phyloP scores from a whole-genome alignment of 164 flowering plant species.

The Aristolochia californica region DNA sequence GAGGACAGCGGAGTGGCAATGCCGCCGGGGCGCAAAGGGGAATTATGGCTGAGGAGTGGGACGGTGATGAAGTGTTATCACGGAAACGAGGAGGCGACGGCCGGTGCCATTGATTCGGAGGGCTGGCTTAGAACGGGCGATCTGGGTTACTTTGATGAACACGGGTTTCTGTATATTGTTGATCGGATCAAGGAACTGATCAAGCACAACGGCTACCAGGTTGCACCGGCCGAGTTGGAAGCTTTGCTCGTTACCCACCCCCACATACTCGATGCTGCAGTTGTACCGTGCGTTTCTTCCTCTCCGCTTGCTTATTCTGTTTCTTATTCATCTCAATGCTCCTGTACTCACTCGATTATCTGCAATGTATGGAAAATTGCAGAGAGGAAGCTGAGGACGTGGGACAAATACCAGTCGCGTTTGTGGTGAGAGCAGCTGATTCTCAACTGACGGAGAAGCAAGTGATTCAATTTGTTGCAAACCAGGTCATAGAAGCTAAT shows the following conservation, averaged over 20 bases:
- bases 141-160: conserved; percentile 51
- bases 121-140: conserved; percentile 78
- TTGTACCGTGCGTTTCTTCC: conserved; percentile 40
- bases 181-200: conserved; percentile 75
- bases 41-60: conserved; percentile 56
- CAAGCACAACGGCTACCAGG: conserved; percentile 79
- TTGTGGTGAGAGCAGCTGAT: conserved; percentile 37
- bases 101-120: conserved; percentile 26
- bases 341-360: neutral
- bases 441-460: conserved; percentile 35
- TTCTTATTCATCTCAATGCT: conserved; percentile 5
- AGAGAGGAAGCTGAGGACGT: conserved; percentile 61
- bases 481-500: conserved; percentile 41
- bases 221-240: conserved; percentile 73
- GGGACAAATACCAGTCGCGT: conserved; percentile 71
- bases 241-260: conserved; percentile 54
- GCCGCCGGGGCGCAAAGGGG: conserved; percentile 43
- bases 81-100: conserved; percentile 48
- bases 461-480: conserved; percentile 50
- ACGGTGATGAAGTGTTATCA: conserved; percentile 58
- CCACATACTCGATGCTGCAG: conserved; percentile 55
- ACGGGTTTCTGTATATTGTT: conserved; percentile 51
- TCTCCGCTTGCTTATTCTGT: neutral
- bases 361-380: conserved; percentile 1
- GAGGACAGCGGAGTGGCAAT: conserved; percentile 28